Conservation (phyloP, 257 asterid genomes). For the Plectranthus barbatus region DNA sequence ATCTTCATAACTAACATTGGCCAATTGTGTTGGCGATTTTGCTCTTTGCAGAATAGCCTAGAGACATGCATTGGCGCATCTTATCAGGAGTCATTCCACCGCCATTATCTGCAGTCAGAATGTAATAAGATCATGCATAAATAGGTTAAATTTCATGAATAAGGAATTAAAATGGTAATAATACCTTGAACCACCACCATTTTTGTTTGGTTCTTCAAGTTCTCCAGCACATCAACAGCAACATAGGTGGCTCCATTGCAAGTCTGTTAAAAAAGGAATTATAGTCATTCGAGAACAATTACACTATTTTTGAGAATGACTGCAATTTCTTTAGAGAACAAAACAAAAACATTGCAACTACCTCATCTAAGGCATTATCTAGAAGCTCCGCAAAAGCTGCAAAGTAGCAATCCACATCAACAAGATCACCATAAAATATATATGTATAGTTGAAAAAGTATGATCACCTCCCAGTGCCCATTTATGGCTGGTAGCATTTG, state of each 20-base stretch:
- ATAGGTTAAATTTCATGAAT: too few species aligned
- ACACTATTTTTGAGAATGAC: background rate
- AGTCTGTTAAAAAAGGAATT: conserved; percentile 17
- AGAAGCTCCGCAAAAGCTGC: conserved; percentile 85
- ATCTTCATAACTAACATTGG: conserved; percentile 67
- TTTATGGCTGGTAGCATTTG: conserved; percentile 87
- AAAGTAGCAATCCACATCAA: conserved; percentile 5
- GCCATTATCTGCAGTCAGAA: conserved; percentile 50
- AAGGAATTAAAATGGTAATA: too few species aligned
- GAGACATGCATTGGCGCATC: conserved; percentile 78
- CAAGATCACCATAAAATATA: background rate
- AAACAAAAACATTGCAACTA: conserved; percentile 4
- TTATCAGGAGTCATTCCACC: conserved; percentile 85
- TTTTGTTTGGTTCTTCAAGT: conserved; percentile 31
- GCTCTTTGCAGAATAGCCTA: conserved; percentile 79
- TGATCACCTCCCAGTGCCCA: conserved; percentile 81
- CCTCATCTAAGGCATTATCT: conserved; percentile 85
- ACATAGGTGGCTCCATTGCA: conserved; percentile 63
- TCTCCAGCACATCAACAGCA: conserved; percentile 44
- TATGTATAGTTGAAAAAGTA: background rate
- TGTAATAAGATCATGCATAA: background rate
- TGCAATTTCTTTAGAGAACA: too few species aligned
- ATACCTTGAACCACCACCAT: conserved; percentile 72
- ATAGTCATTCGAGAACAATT: background rate
- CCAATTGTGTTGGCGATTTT: conserved; percentile 63